Conservation (phyloP, 345 rosid genomes). For the Garcia nutans region DNA sequence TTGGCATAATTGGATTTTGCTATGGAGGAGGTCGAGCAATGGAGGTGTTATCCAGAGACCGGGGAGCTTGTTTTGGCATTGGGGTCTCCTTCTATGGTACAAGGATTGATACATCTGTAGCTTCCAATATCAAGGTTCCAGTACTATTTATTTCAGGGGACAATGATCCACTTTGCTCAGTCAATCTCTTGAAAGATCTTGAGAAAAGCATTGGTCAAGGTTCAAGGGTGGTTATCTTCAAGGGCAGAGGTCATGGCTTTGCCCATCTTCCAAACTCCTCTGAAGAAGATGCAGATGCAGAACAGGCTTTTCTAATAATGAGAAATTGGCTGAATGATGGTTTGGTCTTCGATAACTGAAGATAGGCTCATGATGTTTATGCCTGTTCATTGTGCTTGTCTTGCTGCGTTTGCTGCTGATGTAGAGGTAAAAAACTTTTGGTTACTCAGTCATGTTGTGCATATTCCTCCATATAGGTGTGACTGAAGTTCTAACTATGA, state of each 20-base stretch:
- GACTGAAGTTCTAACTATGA: too few species aligned
- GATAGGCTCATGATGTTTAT: background rate
- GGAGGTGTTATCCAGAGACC: constrained; percentile 58
- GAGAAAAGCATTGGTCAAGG: constrained; percentile 48
- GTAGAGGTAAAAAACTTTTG: background rate
- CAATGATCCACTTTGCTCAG: constrained; percentile 62
- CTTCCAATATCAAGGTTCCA: constrained; percentile 56
- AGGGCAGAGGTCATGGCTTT: constrained; percentile 78
- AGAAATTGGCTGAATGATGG: constrained; percentile 71
- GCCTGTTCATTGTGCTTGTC: background rate
- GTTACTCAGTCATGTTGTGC: too few species aligned
- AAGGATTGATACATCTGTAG: constrained; percentile 51
- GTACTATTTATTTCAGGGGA: constrained; percentile 75
- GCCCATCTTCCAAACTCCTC: constrained; percentile 68
- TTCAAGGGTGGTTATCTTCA: constrained; percentile 52
- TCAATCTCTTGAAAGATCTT: constrained; percentile 40
- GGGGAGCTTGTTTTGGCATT: constrained; percentile 45
- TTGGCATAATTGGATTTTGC: constrained; percentile 78
- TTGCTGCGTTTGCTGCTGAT: too few species aligned
- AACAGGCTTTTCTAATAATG: constrained; percentile 57
- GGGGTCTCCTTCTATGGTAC: constrained; percentile 89
- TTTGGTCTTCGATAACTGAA: constrained; percentile 32
- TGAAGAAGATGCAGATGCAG: constrained; percentile 81
- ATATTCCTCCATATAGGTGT: too few species aligned
- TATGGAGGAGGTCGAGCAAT: constrained; percentile 78